These are phyloP conservation scores for Metarhizium sp. DNA, from an alignment of 2,329 filamentous ascomycete genomes.

Conservation along the genomic window DNA sequence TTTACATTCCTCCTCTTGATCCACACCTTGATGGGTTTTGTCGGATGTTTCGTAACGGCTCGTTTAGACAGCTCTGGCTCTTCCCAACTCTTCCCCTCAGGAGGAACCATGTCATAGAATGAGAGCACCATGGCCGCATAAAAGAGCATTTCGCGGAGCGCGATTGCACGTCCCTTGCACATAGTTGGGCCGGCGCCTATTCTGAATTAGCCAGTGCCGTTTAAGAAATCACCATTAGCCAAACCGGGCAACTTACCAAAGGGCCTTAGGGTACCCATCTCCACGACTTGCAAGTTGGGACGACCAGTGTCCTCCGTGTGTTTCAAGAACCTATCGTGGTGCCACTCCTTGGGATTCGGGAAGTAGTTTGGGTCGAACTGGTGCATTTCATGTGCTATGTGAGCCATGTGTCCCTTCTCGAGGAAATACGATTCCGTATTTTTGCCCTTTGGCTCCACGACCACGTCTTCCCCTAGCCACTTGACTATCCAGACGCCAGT, in stretches of 20 bases:
- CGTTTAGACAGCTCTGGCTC: constrained; percentile 15
- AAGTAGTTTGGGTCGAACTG: constrained; percentile 24
- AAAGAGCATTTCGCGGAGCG: constrained; percentile 23
- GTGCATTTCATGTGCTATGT: constrained; percentile 23
- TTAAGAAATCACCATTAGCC: neutral
- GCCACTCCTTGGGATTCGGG: constrained; percentile 25
- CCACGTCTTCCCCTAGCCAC: constrained; percentile 21
- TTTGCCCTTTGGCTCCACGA: constrained; percentile 17
- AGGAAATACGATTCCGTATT: constrained; percentile 17
- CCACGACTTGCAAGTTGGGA: constrained; percentile 10
- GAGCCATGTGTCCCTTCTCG: constrained; percentile 24
- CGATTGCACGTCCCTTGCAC: constrained; percentile 22
- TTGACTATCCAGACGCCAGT: constrained; percentile 23
- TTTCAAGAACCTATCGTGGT: constrained; percentile 22
- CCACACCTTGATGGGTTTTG: constrained; percentile 21
- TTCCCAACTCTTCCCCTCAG: constrained; percentile 17
- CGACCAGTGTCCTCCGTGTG: constrained; percentile 16
- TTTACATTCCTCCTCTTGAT: constrained; percentile 16
- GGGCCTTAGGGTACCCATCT: constrained; percentile 19
- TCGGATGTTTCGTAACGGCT: constrained; percentile 18
- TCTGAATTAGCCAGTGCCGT: neutral
- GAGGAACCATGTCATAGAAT: constrained; percentile 26
- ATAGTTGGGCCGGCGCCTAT: constrained; percentile 22
- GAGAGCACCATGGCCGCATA: constrained; percentile 25
- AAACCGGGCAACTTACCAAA: constrained; percentile 19